Base-by-base conservation (phyloP, 441 rosid species). In the Gossypium davidsonii region DNA sequence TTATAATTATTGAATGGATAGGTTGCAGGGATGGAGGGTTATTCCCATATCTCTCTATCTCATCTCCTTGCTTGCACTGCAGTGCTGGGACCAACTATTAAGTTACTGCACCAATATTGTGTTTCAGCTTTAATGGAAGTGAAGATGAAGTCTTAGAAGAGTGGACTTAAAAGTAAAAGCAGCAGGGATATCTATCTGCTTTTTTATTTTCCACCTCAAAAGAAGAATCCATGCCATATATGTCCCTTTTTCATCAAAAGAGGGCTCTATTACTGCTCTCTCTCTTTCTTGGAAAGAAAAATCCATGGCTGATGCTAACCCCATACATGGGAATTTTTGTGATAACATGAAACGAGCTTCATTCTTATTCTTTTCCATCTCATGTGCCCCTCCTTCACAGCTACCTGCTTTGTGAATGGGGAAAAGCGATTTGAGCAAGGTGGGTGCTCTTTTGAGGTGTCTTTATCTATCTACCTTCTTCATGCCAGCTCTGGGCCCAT, bases 141-240 rank as follows among this genome's bases (percentile, higher is more conserved):
- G 88, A 81, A 78, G 82, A 83, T 81, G 71, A 51, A 74, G 39
- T 34, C 7, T 34, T 6, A 5, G 39, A 34, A 34, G 39, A 34
- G 39, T 34, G 39, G 39, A 6, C 7, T 34, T 34, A 34, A 83
- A 85, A 86, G 85, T 53, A 77, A 89, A 89, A 86, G 93, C 71
- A 15, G 23, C 7, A 14, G 37, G 72, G 12, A 61, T 34, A 49
- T 18, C 74, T 85, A 49, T 18, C 72, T 85, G 77, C 81, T 79
- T 77, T 51, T 80, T 81, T 65, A 81, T 83, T 83, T 77, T 83
- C 80, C 88, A 82, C 86, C 83, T 83, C 15, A 67, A 78, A 77
- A 79, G 73, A 78, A 75, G 80, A 82, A 74, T 74, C 80, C 75
- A 76, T 68, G 79, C 37, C 74, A 31, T 31, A 31, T 31, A 5